These are phyloP conservation scores for Taphrina deformans DNA, from an alignment of 1,139 yeast genomes.

Conservation along the genomic window DNA sequence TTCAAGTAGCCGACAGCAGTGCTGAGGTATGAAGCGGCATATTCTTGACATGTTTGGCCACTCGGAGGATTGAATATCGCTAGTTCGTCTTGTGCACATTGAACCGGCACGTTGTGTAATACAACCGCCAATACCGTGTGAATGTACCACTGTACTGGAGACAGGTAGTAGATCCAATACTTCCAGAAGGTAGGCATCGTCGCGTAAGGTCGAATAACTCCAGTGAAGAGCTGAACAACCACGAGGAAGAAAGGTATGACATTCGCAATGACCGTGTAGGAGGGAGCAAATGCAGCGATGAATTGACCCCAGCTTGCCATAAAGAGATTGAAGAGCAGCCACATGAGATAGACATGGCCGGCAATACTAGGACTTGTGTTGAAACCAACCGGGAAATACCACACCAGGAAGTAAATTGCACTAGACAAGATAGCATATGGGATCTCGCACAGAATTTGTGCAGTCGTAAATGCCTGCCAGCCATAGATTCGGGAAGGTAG, in stretches of 20 bases:
- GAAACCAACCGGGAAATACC: conserved; percentile 58
- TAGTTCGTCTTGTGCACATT: conserved; percentile 56
- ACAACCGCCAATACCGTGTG: conserved; percentile 58
- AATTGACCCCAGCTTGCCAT: conserved; percentile 30
- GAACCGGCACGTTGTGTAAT: conserved; percentile 59
- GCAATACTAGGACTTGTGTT: conserved; percentile 54
- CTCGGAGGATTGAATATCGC: conserved; percentile 57
- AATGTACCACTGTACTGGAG: conserved; percentile 68
- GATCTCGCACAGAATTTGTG: conserved; percentile 56
- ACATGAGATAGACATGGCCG: conserved; percentile 60
- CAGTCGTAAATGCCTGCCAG: conserved; percentile 58
- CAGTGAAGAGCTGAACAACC: conserved; percentile 55
- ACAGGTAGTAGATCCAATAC: conserved; percentile 67
- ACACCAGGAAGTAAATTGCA: conserved; percentile 56
- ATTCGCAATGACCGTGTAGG: conserved; percentile 62
- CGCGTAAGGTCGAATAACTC: conserved; percentile 61
- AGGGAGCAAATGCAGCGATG: conserved; percentile 59
- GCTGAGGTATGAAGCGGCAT: conserved; percentile 48
- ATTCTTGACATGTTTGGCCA: conserved; percentile 62
- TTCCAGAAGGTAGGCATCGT: conserved; percentile 63
- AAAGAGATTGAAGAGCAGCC: conserved; percentile 49
- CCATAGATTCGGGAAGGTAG: conserved; percentile 64
- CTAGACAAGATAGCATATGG: conserved; percentile 59
- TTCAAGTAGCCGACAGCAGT: conserved; percentile 51
- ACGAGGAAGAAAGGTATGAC: conserved; percentile 56